Conservation (phyloP, 2,329 filamentous ascomycete genomes). For the Canariomyces notabilis region DNA sequence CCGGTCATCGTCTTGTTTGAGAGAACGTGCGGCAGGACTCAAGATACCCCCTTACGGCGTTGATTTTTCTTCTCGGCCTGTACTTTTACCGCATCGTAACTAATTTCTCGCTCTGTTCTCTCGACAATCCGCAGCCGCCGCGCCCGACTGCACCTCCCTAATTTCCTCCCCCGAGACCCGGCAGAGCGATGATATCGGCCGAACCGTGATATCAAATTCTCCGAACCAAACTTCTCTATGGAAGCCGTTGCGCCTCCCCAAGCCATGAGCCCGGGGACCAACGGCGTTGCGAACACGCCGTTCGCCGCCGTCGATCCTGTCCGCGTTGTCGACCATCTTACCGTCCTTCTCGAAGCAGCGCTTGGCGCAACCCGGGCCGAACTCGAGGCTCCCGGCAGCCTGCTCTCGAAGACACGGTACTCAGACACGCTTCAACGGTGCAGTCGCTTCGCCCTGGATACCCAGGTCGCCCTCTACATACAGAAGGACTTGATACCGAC, state of each 20-base stretch:
- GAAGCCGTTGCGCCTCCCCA: slow-evolving; percentile 34
- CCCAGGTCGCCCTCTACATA: slow-evolving; percentile 83
- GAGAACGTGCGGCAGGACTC: slow-evolving; percentile 12
- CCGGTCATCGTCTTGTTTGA: slow-evolving; percentile 7
- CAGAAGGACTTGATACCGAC: slow-evolving; percentile 69
- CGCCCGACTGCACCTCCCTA: slow-evolving; percentile 5
- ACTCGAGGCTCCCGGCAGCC: slow-evolving; percentile 72
- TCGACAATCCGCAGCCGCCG: slow-evolving; percentile 1
- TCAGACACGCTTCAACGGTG: slow-evolving; percentile 82
- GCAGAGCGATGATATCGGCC: slow-evolving; percentile 19
- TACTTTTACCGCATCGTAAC: slow-evolving; percentile 9
- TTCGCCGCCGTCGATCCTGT: slow-evolving; percentile 61
- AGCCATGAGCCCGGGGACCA: slow-evolving; percentile 39
- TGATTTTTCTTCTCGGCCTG: slow-evolving; percentile 10
- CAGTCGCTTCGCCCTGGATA: slow-evolving; percentile 81
- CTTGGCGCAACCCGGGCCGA: slow-evolving; percentile 73
- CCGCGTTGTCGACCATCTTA: slow-evolving; percentile 66
- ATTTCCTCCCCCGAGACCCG: background rate
- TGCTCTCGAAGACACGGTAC: slow-evolving; percentile 68
- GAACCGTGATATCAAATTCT: slow-evolving; percentile 3
- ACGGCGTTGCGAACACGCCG: slow-evolving; percentile 42
- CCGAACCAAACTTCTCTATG: slow-evolving; percentile 12
- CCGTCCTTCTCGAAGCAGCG: slow-evolving; percentile 64
- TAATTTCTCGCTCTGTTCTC: slow-evolving; percentile 6
- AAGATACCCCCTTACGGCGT: slow-evolving; percentile 16